phyloP scores from a whole-genome alignment of 306 rosid species.

The Vigna reflexopilosa region DNA sequence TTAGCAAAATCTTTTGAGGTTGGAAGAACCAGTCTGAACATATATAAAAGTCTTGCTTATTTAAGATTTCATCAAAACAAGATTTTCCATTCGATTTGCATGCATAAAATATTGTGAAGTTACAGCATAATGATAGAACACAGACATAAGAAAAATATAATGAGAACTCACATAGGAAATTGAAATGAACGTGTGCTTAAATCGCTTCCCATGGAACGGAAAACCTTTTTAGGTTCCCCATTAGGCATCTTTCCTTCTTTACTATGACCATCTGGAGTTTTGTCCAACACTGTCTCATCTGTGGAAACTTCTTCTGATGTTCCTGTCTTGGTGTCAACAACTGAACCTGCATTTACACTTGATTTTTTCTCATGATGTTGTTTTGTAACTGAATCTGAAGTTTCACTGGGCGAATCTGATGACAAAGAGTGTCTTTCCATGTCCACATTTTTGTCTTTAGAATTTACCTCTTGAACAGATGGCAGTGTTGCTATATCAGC shows the following conservation, averaged over 20 bases:
- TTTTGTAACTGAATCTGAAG: background rate
- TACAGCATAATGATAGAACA: constrained; percentile 9
- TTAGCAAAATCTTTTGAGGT: background rate
- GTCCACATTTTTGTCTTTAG: constrained; percentile 7
- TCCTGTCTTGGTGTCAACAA: background rate
- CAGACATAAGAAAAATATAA: constrained; percentile 5
- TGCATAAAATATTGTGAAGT: constrained; percentile 5
- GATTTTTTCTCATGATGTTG: background rate
- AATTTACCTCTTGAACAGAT: constrained; percentile 22
- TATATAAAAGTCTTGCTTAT: background rate
- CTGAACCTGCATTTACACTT: background rate
- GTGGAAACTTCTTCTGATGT: background rate
- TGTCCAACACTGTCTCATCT: background rate
- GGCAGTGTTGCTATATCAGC: constrained; percentile 42
- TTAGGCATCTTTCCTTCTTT: background rate
- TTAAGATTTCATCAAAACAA: constrained; percentile 4
- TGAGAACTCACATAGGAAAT: constrained; percentile 64
- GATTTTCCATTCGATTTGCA: constrained; percentile 8
- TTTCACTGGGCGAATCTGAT: constrained; percentile 16
- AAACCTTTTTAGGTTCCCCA: constrained; percentile 12
- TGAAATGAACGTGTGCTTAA: constrained; percentile 61
- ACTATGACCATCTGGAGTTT: constrained; percentile 22
- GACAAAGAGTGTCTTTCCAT: constrained; percentile 33
- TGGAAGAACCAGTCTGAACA: background rate
- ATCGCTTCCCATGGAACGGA: constrained; percentile 45